These are phyloP conservation scores for Bruguiera gymnorhiza DNA, from an alignment of 345 rosid genomes.

Conservation along the genomic window DNA sequence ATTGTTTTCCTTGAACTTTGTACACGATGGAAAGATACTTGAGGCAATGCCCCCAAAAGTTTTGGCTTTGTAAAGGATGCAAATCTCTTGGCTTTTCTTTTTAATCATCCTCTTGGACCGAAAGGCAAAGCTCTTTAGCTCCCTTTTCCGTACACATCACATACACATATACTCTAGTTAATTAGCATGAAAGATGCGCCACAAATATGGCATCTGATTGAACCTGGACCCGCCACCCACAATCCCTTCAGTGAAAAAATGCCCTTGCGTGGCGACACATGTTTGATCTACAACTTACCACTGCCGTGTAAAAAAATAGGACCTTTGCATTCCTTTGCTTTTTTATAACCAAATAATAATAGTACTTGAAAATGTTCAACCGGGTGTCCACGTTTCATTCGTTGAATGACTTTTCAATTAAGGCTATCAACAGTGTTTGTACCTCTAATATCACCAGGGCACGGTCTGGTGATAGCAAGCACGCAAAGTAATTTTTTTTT, in stretches of 20 bases:
- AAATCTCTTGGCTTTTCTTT: constrained; percentile 10
- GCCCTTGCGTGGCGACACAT: not conserved
- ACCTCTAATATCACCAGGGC: too few relatives aligned
- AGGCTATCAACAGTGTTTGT: too few relatives aligned
- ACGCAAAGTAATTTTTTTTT: too few relatives aligned
- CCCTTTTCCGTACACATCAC: not conserved
- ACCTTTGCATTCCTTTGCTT: too few relatives aligned
- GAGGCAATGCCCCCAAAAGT: constrained; percentile 22
- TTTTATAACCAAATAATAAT: too few relatives aligned
- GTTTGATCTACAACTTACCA: too few relatives aligned
- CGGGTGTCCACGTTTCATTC: too few relatives aligned
- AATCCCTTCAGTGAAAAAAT: not conserved
- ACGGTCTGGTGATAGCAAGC: too few relatives aligned
- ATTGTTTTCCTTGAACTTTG: constrained; percentile 1
- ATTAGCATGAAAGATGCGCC: constrained; percentile 13
- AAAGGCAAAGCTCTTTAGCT: constrained; percentile 21
- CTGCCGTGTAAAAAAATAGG: too few relatives aligned
- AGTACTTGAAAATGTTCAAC: too few relatives aligned
- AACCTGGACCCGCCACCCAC: constrained; percentile 19
- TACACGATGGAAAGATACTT: constrained; percentile 5
- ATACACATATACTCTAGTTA: not conserved
- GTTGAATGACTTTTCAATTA: too few relatives aligned
- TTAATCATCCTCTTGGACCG: constrained; percentile 15
- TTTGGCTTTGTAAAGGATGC: constrained; percentile 33
- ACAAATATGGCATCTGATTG: constrained; percentile 12